A percentile compares a stretch with the other conserved stretches of the same genome.
These are phyloP conservation scores for Phytopythium kandeliae DNA, from an alignment of 352 stramenopile genomes.

Conservation along the genomic window DNA sequence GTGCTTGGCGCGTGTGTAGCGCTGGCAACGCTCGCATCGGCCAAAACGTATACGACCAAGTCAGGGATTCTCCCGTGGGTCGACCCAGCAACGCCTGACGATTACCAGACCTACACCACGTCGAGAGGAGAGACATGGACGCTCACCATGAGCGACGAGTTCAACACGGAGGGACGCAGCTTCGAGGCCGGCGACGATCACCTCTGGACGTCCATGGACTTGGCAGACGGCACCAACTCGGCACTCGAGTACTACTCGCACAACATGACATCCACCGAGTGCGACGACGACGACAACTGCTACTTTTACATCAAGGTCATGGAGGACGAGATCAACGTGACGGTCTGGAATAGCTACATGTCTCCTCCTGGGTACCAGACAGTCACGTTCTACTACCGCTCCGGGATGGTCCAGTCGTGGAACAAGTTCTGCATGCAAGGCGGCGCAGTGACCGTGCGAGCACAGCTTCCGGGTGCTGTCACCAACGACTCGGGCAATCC, in stretches of 20 bases:
- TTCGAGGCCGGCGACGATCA: conserved; percentile 86
- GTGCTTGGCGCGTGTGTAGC: not conserved
- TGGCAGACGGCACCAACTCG: conserved; percentile 43
- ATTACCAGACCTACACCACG: conserved; percentile 8
- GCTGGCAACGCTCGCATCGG: not conserved
- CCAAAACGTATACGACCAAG: conserved; percentile 9
- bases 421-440: conserved; percentile 44
- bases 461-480: conserved; percentile 77
- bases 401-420: conserved; percentile 45
- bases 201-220: conserved; percentile 65
- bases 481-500: conserved; percentile 23
- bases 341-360: conserved; percentile 44
- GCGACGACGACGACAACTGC: conserved; percentile 24
- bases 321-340: conserved; percentile 19
- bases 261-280: conserved; percentile 37
- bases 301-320: conserved; percentile 34
- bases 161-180: conserved; percentile 38
- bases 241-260: conserved; percentile 89
- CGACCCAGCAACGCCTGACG: conserved; percentile 11
- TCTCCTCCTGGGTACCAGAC: conserved; percentile 15
- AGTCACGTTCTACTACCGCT: conserved; percentile 40
- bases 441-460: conserved; percentile 78
- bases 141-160: conserved; percentile 91
- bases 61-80: conserved; percentile 16
- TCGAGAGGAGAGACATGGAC: conserved; percentile 26